A percentile compares a stretch with the other conserved stretches of the same genome.
Conservation (phyloP, 108 stramenopile genomes). For the Cylindrotheca fusiformis region DNA sequence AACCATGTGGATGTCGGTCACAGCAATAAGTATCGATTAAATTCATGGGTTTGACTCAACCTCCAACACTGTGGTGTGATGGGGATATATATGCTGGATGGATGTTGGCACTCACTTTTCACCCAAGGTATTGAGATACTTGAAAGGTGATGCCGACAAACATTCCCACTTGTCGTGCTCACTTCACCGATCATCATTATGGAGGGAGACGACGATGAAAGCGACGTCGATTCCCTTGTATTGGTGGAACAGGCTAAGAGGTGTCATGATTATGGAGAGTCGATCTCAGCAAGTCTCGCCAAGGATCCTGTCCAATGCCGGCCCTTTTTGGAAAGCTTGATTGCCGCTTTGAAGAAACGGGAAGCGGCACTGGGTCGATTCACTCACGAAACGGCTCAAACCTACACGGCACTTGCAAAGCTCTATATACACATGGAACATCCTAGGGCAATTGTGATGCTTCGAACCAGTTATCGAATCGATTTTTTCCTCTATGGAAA, state of each 20-base stretch:
- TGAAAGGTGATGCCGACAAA: no score
- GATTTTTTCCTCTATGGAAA: conserved; percentile 12
- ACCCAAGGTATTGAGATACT: no score
- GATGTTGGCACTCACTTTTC: no score
- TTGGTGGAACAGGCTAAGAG: background rate
- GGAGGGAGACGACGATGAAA: background rate
- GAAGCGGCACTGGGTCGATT: conserved; percentile 11
- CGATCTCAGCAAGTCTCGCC: background rate
- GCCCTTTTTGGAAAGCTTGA: conserved; percentile 18
- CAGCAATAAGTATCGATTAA: no score
- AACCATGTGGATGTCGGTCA: no score
- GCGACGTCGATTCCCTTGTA: background rate
- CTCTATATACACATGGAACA: conserved; percentile 8
- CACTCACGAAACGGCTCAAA: conserved; percentile 10
- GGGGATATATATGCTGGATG: no score
- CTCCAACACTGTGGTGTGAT: no score
- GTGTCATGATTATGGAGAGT: background rate
- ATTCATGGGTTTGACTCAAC: no score
- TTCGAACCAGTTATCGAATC: conserved; percentile 12
- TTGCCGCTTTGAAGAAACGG: conserved; percentile 6
- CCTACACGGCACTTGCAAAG: conserved; percentile 14
- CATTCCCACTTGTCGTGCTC: no score
- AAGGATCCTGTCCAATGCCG: conserved; percentile 10
- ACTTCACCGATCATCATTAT: no score
- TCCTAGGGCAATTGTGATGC: conserved; percentile 6